Base-by-base conservation (phyloP, 129 eudicot genomes). In the Escallonia herrerae region DNA sequence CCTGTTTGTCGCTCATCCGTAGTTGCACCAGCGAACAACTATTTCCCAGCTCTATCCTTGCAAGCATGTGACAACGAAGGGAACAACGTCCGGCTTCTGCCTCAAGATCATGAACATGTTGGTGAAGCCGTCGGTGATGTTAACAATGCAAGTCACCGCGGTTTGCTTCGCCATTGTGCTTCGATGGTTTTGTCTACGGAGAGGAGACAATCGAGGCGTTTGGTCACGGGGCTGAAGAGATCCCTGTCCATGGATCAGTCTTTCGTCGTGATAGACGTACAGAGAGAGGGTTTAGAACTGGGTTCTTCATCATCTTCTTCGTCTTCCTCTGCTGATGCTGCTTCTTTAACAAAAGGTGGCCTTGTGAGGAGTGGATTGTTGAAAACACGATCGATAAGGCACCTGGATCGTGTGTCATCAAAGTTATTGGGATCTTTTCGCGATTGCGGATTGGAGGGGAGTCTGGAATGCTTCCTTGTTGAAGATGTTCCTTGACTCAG, bases 181-280 rank as follows among this genome's bases (percentile, higher is more conserved):
- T 57, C 81, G 4, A 3, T 59, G 68, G 68, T 52, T 10, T 5
- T 50, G 72, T 64, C 68, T 15, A 15, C 10, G 51, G 79, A 74
- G 22, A 39, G 49, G 69, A 60, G 40, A 10, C n/a, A 8, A 40
- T 4, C 7, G 15, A 15, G 38, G 38, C 7, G 45, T 39, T 39
- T 39, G 46, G 63, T 59, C 1, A 59, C 8, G 6, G 81, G 72
- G 3, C 43, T 79, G 72, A 79, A 64, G 60, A 58, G 84, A 6
- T 80, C 84, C 7, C 5, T 60, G 62, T 80, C 84, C 8, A 64
- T 80, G 84, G 80, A 74, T 74, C 74, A 61, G 58, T 65, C 67
- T 15, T 60, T 56, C 22, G 62, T 69, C 3, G 58, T 55, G 11
- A 15, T 65, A 15, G 58, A 74, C n/a, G 49, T 50, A 39, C 54